Base-by-base conservation (phyloP, 163 green algal species). In the Botryococcus braunii region DNA sequence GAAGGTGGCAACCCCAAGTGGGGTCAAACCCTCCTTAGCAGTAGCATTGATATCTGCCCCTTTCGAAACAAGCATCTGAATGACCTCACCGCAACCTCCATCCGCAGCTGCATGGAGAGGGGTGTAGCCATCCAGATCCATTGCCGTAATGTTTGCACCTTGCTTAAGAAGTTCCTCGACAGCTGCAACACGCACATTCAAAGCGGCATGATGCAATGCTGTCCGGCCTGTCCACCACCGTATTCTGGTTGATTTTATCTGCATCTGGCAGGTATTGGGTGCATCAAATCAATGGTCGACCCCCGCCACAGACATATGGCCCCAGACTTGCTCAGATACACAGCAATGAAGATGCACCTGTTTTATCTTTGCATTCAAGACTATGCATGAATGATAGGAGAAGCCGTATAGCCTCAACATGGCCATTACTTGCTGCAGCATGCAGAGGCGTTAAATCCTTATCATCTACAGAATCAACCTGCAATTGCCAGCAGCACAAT, bases 361-460 rank as follows among this genome's bases (percentile, higher is more conserved):
- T 63, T 31, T 85, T 82, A 72, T 86, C 80, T 9, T 62, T 72
- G 5, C 71, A 65, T 40, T 84, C 70, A 36, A 85, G 58, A 32
- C 75, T 64, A 62, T 85, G 77, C 11, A 70, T 52, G 48, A 85
- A 75, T 46, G 62, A 25, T 9, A 79, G 70, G 50, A 88, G 77
- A 37, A 74, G 65, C 36, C 62, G 61, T 6, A 88, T 82, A 36
- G 82, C 70, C 9, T 37, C 48, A n/a, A 85, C 75, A 58, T 85
- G 80, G 11, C 82, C 82, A 21, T 77, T 76, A 50, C 82, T 85
- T 32, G 82, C 82, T 1, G 80, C 82, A n/a, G 59, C 75, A 66
- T 88, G 82, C 56, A 86, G 67, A 7, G 82, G 82, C 3, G 82
- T 88, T 64, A 83, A 85, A 59, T 84, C 67, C 41, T 82, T 84